A percentile compares a stretch with the other conserved stretches of the same genome.
Evolutionary conservation across 495 filamentous ascomycete genomes (phyloP).

Genomic region (Geopyxis carbonaria): DNA sequence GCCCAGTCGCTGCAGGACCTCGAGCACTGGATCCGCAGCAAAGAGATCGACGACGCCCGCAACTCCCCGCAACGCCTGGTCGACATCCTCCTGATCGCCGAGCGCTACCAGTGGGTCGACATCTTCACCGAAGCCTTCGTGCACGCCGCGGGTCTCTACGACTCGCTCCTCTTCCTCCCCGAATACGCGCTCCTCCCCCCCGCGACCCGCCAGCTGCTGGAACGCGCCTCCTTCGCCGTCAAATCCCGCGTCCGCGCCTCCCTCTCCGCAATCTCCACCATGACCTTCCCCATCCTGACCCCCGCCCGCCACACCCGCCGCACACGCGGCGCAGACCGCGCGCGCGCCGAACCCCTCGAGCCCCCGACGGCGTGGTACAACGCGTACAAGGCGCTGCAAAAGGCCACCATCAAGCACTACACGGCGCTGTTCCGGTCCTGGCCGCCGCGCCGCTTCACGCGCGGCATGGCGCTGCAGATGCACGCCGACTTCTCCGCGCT

Average conservation of each 20-base stretch:
- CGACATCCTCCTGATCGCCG: slow-evolving; percentile 2
- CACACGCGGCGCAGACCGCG: too few relatives aligned
- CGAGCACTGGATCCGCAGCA: slow-evolving; percentile 2
- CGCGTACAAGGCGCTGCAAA: background rate
- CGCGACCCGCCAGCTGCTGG: slow-evolving; percentile 1
- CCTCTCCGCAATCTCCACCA: background rate
- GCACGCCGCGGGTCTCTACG: slow-evolving; percentile 1
- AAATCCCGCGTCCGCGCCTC: slow-evolving; percentile 1
- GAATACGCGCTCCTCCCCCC: background rate
- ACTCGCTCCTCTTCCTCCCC: background rate
- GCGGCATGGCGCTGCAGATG: slow-evolving; percentile 1
- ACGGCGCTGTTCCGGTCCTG: background rate
- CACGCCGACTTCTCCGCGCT: slow-evolving; percentile 2
- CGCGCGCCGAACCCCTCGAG: background rate
- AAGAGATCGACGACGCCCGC: slow-evolving; percentile 1
- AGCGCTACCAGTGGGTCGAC: slow-evolving; percentile 4
- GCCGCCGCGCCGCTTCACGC: background rate
- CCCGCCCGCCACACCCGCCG: background rate
- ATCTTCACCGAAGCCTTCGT: slow-evolving; percentile 5
- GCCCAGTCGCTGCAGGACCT: background rate
- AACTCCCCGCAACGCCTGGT: background rate
- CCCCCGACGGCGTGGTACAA: background rate
- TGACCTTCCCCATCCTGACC: background rate
- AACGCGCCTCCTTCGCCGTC: slow-evolving; percentile 3
- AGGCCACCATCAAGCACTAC: background rate